Base-by-base conservation (phyloP, 2,329 filamentous ascomycete genomes). In the Calonectria pseudoreteaudii region DNA sequence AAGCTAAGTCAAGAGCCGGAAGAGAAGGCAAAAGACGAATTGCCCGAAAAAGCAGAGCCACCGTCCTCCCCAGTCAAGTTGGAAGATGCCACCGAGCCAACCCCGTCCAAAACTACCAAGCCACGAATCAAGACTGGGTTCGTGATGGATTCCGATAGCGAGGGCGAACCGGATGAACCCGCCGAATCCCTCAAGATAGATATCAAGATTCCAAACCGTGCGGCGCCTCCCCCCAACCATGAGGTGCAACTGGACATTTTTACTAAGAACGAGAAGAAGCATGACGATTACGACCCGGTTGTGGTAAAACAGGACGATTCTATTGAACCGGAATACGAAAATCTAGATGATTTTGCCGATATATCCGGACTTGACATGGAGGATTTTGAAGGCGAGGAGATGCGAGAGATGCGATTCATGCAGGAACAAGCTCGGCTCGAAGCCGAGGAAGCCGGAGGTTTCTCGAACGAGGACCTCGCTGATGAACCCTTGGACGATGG, bases 391-490 rank as follows among this genome's bases (percentile, higher is more conserved):
- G 93, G 93, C 49, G 92, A 94, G 80, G 93, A 94, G 81, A 90
- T 89, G 75, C 86, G 91, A 62, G 92, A 92, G 79, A 90, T 91
- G 84, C 88, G 90, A 62, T 96, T 91, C 83, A 94, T 96, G 92
- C 91, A 93, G 80, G 93, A 95, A 81, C 94, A 97, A 82, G 91
- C 91, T 53, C 89, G 90, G 14, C 86, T 93, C 4, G 91, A 94
- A 77, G 90, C 89, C 4, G 88, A 91, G 77, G 91, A 91, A 73
- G 85, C 87, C 13, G 88, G 86, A 10, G 82, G 84, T 4, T 81
- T 85, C 28, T 84, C 83, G 5, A 71, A 76, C 18, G 84, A 86
- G 49, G 84, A 86, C 50, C 77, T 85, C 41, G 81, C 78, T 7
- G 81, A 83, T 53, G 82, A 83, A 6, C 69, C 77, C 20, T 74